Base-by-base conservation (phyloP, 2,329 filamentous ascomycete genomes). In the Aspergillus intermedius region DNA sequence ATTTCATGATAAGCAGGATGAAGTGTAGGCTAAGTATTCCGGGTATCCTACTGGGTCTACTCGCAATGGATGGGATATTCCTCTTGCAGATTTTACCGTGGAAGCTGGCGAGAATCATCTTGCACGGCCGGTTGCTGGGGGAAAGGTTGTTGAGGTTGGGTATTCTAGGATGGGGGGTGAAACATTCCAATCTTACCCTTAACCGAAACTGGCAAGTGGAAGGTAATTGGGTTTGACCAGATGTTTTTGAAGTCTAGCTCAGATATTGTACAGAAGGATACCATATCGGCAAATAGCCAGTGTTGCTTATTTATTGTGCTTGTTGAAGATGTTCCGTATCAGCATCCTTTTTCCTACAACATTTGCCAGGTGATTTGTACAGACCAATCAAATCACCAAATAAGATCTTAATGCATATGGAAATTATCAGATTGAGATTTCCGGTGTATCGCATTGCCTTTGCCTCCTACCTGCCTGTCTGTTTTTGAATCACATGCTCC, bases 21-120 rank as follows among this genome's bases (percentile, higher is more conserved):
- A 77, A 41, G 74, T 86, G 2, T 71, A 78, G n/a, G 84, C 84
- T 0, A 73, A 74, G 10, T 89, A 77, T 68, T 89, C 82, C 56
- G 85, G 82, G 37, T 54, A 50, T n/a, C 50, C 52, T 23, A 53
- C 44, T 4, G 50, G 53, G 10, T 44, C 52, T 6, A 49, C 41
- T 4, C 73, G 81, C 41, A 87, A 86, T 57, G 70, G 75, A 0
- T 79, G 80, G 62, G 85, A 88, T 60, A 76, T 88, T 40, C 75
- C 78, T 1, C 65, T 88, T 17, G 84, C 83, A 1, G 86, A 86
- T 61, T 88, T 88, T 60, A 86, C 83, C 0, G 82, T 88, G 6
- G 63, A 76, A 51, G 75, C 67, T 22, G 83, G 82, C 0, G 82
- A 74, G 49, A 87, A 87, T 56, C 76, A 70, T 52, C 60, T 87